Evolutionary conservation across 805 yeast genomes (phyloP).

Genomic region (Kuraishia hungarica): DNA sequence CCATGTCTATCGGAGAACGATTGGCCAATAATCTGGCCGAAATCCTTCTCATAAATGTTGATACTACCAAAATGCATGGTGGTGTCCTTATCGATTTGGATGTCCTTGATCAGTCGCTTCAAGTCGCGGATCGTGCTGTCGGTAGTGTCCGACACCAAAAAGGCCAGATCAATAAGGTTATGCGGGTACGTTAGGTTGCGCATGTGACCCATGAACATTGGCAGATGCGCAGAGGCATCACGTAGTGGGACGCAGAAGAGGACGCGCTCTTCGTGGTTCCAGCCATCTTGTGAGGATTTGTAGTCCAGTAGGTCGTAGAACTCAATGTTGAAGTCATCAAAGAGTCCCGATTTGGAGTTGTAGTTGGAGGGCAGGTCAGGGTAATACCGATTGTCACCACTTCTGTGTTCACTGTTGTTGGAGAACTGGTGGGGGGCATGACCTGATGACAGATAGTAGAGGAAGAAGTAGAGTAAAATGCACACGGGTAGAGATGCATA

Average conservation of each 20-base stretch:
- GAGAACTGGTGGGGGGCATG: too few species aligned
- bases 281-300: constrained; percentile 62
- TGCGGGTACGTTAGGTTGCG: constrained; percentile 79
- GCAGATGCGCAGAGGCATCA: constrained; percentile 86
- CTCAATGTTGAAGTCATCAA: constrained; percentile 36
- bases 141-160: constrained; percentile 80
- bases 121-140: constrained; percentile 76
- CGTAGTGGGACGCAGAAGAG: constrained; percentile 84
- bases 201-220: constrained; percentile 83
- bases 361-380: constrained; percentile 28
- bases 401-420: not conserved
- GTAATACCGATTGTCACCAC: constrained; percentile 11
- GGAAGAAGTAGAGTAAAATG: constrained; percentile 7
- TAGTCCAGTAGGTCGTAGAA: constrained; percentile 67
- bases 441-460: constrained; percentile 3
- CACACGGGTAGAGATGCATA: constrained; percentile 14
- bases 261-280: constrained; percentile 73
- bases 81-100: constrained; percentile 58
- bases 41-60: constrained; percentile 82
- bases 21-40: constrained; percentile 88
- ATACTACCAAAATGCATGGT: constrained; percentile 65
- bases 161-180: constrained; percentile 72
- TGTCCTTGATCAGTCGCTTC: constrained; percentile 44
- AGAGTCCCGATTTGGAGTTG: constrained; percentile 13
- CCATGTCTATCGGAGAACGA: constrained; percentile 89